Evolutionary conservation across 169 alveolate species (phyloP).

Genomic region (Plasmodium fragile): DNA sequence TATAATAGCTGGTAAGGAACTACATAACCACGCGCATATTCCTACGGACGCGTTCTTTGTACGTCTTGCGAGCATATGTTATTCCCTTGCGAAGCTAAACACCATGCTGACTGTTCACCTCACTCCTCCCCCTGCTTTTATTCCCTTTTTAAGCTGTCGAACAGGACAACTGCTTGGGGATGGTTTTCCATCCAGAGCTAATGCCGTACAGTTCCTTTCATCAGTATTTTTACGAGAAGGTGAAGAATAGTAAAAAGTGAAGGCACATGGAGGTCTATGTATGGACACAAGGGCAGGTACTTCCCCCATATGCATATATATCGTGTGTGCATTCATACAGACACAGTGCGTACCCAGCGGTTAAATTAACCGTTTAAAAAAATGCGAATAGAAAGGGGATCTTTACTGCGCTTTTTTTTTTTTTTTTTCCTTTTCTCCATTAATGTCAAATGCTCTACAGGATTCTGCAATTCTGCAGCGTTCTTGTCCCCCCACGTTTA

Average conservation of each 20-base stretch:
- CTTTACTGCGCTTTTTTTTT: background rate
- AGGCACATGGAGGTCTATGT: background rate
- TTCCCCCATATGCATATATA: background rate
- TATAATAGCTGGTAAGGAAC: slow-evolving; percentile 41
- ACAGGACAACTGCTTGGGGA: slow-evolving; percentile 58
- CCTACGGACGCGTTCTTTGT: background rate
- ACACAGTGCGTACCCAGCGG: background rate
- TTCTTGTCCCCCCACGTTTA: background rate
- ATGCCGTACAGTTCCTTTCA: slow-evolving; percentile 59
- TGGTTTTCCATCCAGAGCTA: slow-evolving; percentile 67
- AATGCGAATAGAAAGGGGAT: background rate
- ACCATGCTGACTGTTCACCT: background rate
- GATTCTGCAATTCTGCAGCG: background rate
- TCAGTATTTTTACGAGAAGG: slow-evolving; percentile 59
- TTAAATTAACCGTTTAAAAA: background rate
- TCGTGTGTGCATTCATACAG: background rate
- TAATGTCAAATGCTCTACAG: background rate
- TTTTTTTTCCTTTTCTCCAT: background rate
- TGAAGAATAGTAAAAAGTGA: slow-evolving; percentile 17
- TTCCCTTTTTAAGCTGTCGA: slow-evolving; percentile 42
- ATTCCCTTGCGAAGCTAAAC: background rate
- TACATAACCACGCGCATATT: background rate
- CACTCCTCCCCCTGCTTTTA: background rate
- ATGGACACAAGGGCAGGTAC: background rate
- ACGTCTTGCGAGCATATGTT: background rate